Percentiles rank a stretch among this genome's conserved stretches.
Evolutionary conservation across 2,329 filamentous ascomycete species (phyloP).

Genomic region (Cytospora leucostoma): DNA sequence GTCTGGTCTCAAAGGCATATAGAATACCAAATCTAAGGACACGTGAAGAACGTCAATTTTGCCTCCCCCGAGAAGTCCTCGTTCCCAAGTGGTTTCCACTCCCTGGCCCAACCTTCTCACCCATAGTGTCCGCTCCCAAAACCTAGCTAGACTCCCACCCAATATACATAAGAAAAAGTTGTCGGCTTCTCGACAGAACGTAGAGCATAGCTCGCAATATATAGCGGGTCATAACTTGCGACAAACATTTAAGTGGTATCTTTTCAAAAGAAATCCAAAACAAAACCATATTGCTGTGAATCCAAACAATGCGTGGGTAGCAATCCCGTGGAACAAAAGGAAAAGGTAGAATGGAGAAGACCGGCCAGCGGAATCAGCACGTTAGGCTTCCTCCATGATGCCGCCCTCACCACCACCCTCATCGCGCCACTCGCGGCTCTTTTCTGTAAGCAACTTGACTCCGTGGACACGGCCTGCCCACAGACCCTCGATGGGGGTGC

Average conservation of each 20-base stretch:
- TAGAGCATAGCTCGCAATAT: constrained; percentile 3
- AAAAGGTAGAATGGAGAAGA: not conserved
- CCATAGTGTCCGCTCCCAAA: not conserved
- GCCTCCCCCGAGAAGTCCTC: not conserved
- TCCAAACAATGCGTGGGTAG: not conserved
- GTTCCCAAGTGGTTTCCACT: not conserved
- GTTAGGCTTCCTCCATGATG: constrained; percentile 61
- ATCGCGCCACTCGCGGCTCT: constrained; percentile 90
- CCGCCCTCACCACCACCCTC: constrained; percentile 72
- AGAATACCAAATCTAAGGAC: not conserved
- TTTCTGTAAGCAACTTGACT: constrained; percentile 77
- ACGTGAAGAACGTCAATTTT: not conserved
- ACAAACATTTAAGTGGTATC: constrained; percentile 13
- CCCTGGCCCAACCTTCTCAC: not conserved
- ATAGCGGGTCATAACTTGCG: not conserved
- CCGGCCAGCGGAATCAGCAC: not conserved
- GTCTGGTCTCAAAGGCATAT: not conserved
- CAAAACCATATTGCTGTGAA: not conserved
- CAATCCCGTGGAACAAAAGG: constrained; percentile 14
- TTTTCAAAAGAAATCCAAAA: constrained; percentile 9
- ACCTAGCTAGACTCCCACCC: not conserved
- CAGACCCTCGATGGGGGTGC: constrained; percentile 82
- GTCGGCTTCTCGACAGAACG: not conserved
- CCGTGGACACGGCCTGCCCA: constrained; percentile 85
- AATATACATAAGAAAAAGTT: not conserved